These are phyloP conservation scores for Butyriboletus loyo DNA, from an alignment of 768 basidiomycete genomes.

Conservation along the genomic window DNA sequence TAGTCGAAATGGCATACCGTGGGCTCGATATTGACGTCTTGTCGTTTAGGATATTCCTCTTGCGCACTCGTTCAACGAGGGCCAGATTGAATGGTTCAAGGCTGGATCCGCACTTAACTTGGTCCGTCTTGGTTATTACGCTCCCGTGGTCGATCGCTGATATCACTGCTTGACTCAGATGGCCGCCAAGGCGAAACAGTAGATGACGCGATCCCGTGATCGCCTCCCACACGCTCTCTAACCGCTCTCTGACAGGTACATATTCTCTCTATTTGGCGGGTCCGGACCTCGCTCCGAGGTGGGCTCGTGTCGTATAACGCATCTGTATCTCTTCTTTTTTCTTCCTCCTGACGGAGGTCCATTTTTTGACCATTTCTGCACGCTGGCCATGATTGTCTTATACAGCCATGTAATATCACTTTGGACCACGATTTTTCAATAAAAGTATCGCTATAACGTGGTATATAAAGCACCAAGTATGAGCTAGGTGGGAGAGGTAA, in stretches of 20 bases:
- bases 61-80: constrained; percentile 94
- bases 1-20: not conserved
- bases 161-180: constrained; percentile 40
- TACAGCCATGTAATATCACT: constrained; percentile 26
- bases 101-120: constrained; percentile 92
- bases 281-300: not conserved
- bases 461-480: not conserved
- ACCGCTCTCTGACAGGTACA: not conserved
- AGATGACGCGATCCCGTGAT: constrained; percentile 8
- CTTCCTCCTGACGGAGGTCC: not conserved
- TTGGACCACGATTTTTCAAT: constrained; percentile 7
- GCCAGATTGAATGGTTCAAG: constrained; percentile 98
- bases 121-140: constrained; percentile 41
- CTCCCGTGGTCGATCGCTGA: not conserved
- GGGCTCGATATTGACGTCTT: constrained; percentile 12
- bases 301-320: not conserved
- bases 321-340: not conserved
- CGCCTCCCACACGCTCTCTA: not conserved
- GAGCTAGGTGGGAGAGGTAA: too few species aligned
- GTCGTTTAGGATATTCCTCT: constrained; percentile 60
- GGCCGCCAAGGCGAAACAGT: constrained; percentile 61
- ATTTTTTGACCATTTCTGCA: constrained; percentile 3
- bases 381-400: constrained; percentile 14
- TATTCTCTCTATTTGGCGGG: not conserved
- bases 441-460: constrained; percentile 8